Conservation (phyloP, 805 yeast genomes). For the Saturnispora halmiae region DNA sequence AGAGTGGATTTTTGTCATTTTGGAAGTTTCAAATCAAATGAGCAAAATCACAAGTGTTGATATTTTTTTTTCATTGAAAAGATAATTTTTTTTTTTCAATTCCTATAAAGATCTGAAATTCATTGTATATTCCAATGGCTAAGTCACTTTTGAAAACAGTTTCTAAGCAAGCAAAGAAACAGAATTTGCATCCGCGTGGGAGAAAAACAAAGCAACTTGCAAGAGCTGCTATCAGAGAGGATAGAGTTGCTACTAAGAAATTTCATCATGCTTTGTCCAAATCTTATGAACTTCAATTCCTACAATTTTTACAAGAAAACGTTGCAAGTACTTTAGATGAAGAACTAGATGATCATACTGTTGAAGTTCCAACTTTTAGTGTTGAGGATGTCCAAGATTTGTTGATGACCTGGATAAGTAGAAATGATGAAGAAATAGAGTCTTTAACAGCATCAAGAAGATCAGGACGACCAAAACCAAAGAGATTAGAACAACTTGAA, state of each 20-base stretch:
- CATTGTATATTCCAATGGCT: too few species aligned
- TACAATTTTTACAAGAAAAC: slow-evolving; percentile 53
- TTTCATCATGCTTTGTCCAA: slow-evolving; percentile 48
- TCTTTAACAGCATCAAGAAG: slow-evolving; percentile 54
- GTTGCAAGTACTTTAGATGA: slow-evolving; percentile 31
- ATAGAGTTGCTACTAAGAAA: slow-evolving; percentile 54
- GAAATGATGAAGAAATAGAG: slow-evolving; percentile 73
- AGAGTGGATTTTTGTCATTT: neutral
- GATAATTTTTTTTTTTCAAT: neutral
- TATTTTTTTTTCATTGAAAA: slow-evolving; percentile 1
- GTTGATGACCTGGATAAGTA: slow-evolving; percentile 49
- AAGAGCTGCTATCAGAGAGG: slow-evolving; percentile 80
- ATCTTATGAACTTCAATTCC: slow-evolving; percentile 50
- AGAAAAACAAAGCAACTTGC: slow-evolving; percentile 77
- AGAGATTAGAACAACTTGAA: slow-evolving; percentile 59
- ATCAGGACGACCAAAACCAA: slow-evolving; percentile 79
- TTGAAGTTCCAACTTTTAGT: slow-evolving; percentile 33
- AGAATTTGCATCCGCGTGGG: slow-evolving; percentile 75
- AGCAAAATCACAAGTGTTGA: neutral
- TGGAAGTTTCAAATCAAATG: neutral
- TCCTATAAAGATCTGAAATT: too few species aligned
- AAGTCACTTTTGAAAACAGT: slow-evolving; percentile 57
- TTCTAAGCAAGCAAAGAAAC: slow-evolving; percentile 42
- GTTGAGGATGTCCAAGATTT: slow-evolving; percentile 53
- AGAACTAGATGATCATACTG: slow-evolving; percentile 21